phyloP scores from a whole-genome alignment of 169 alveolate genomes.

The Plasmodium inui region DNA sequence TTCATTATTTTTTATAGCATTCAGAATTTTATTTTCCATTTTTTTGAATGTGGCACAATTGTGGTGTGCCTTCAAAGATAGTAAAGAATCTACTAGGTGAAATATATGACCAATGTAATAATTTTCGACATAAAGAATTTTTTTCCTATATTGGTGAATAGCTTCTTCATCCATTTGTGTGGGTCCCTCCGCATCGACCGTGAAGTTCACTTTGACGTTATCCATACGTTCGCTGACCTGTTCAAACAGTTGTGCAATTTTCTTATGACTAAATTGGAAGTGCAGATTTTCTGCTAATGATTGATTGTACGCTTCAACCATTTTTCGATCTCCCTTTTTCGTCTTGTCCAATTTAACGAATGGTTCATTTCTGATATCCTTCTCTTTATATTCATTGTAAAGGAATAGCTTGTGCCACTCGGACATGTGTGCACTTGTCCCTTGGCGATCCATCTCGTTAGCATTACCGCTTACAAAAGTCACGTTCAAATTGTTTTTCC shows the following conservation, averaged over 20 bases:
- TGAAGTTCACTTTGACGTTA: constrained; percentile 11
- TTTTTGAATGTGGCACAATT: constrained; percentile 21
- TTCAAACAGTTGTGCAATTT: constrained; percentile 5
- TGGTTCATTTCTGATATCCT: constrained; percentile 41
- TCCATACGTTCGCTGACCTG: constrained; percentile 16
- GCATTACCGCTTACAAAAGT: background rate
- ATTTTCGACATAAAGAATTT: constrained; percentile 40
- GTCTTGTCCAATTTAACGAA: constrained; percentile 5
- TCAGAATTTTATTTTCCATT: constrained; percentile 45
- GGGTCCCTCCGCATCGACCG: background rate
- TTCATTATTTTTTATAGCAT: constrained; percentile 64
- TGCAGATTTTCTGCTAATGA: constrained; percentile 40
- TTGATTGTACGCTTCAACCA: constrained; percentile 4
- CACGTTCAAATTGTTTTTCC: background rate
- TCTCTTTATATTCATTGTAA: constrained; percentile 32
- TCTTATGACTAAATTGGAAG: constrained; percentile 12
- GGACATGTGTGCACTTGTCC: background rate
- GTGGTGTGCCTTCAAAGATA: constrained; percentile 54
- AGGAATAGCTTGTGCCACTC: constrained; percentile 36
- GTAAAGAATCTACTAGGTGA: constrained; percentile 25
- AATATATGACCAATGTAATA: constrained; percentile 69
- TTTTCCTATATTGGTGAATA: constrained; percentile 16
- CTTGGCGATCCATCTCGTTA: background rate
- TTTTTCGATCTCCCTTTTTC: background rate
- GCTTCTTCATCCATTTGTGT: background rate